phyloP scores from a whole-genome alignment of 768 basidiomycete genomes.

The Calvatia gigantea region DNA sequence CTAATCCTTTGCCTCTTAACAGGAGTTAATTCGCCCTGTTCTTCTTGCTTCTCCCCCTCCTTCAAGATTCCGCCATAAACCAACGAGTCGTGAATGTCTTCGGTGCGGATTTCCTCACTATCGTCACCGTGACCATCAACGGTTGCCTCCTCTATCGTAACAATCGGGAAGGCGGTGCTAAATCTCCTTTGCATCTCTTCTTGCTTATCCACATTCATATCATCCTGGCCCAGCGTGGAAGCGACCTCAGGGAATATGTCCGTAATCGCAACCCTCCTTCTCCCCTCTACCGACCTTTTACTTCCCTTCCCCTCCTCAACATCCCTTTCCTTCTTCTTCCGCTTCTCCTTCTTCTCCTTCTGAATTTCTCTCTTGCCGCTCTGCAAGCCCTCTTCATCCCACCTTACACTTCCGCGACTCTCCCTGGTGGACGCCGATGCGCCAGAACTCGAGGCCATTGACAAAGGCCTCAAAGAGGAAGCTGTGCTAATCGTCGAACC shows the following conservation, averaged over 20 bases:
- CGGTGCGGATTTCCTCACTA: slow-evolving; percentile 12
- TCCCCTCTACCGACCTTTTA: slow-evolving; percentile 44
- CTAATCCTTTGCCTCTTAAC: slow-evolving; percentile 46
- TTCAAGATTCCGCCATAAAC: slow-evolving; percentile 16
- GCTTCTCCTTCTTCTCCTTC: slow-evolving; percentile 25
- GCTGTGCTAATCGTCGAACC: slow-evolving; percentile 26
- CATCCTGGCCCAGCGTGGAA: slow-evolving; percentile 13
- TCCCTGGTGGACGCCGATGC: slow-evolving; percentile 19
- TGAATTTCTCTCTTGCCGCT: slow-evolving; percentile 25
- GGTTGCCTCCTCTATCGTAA: slow-evolving; percentile 52
- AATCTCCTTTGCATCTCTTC: slow-evolving; percentile 8
- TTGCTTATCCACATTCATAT: slow-evolving; percentile 11
- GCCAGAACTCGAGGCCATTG: slow-evolving; percentile 29
- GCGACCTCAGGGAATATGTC: slow-evolving; percentile 56
- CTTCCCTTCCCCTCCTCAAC: slow-evolving; percentile 36
- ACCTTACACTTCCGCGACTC: slow-evolving; percentile 30
- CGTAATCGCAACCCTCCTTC: slow-evolving; percentile 49
- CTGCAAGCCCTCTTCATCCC: slow-evolving; percentile 32
- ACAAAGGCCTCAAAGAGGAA: slow-evolving; percentile 34
- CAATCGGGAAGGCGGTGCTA: slow-evolving; percentile 24
- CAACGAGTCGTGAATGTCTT: slow-evolving; percentile 17
- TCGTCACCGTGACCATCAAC: slow-evolving; percentile 42
- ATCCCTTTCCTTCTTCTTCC: slow-evolving; percentile 17
- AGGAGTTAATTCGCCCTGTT: slow-evolving; percentile 30
- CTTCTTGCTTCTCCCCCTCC: slow-evolving; percentile 16